Percentiles rank a stretch among this genome's conserved stretches.
Evolutionary conservation across 2,329 filamentous ascomycete genomes (phyloP).

Genomic region (Cordyceps pruinosa): DNA sequence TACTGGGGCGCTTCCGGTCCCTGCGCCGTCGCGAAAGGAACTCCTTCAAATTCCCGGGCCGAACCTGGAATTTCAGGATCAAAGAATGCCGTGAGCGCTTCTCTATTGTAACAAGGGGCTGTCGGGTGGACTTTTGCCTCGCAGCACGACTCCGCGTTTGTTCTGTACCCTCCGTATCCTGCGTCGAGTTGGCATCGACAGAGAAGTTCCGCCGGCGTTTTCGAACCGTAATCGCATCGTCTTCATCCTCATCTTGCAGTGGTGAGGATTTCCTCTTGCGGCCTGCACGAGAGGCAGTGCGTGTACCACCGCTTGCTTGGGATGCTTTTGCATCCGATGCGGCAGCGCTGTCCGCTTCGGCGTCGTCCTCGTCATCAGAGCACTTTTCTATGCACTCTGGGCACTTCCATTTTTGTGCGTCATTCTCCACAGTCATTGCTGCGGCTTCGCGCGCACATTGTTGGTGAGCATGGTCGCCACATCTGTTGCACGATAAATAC

Average conservation of each 20-base stretch:
- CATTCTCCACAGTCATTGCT: slow-evolving; percentile 7
- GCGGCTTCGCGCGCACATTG: slow-evolving; percentile 9
- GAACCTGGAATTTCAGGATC: slow-evolving; percentile 30
- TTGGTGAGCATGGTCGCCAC: slow-evolving; percentile 58
- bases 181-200: slow-evolving; percentile 32
- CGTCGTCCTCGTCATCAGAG: slow-evolving; percentile 21
- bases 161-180: slow-evolving; percentile 27
- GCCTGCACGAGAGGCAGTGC: slow-evolving; percentile 70
- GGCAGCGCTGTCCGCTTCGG: slow-evolving; percentile 21
- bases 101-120: slow-evolving; percentile 35
- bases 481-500: slow-evolving; percentile 68
- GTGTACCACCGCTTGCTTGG: slow-evolving; percentile 57
- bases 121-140: slow-evolving; percentile 43
- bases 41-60: slow-evolving; percentile 32
- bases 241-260: slow-evolving; percentile 52
- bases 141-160: slow-evolving; percentile 43
- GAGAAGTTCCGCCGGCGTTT: slow-evolving; percentile 47
- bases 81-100: slow-evolving; percentile 29
- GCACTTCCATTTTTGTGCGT: slow-evolving; percentile 42
- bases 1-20: slow-evolving; percentile 23
- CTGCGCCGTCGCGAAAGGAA: slow-evolving; percentile 27
- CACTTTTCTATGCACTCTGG: slow-evolving; percentile 38
- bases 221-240: slow-evolving; percentile 43
- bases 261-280: slow-evolving; percentile 81
- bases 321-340: slow-evolving; percentile 3